Percentiles rank a stretch among this genome's conserved stretches.
These are phyloP conservation scores for Nymphaea thermarum DNA, from an alignment of 164 flowering plant genomes.

Conservation along the genomic window DNA sequence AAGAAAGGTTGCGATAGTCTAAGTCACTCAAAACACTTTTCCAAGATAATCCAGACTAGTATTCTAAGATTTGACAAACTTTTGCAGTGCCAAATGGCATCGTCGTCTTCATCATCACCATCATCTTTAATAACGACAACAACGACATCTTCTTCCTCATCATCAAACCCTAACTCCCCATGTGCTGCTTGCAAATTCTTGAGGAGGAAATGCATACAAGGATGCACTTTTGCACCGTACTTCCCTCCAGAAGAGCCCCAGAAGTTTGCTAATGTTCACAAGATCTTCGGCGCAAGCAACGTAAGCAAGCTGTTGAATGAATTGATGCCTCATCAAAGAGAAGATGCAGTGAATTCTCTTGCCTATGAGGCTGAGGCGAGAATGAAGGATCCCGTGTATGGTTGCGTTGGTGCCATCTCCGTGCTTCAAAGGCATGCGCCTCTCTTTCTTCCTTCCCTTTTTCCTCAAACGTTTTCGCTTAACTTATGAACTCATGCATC, in stretches of 20 bases:
- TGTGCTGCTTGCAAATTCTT: conserved; percentile 82
- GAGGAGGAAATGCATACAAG: conserved; percentile 51
- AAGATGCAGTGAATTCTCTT: conserved; percentile 66
- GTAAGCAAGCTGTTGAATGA: conserved; percentile 61
- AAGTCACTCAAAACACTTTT: too few relatives aligned
- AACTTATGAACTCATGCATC: too few relatives aligned
- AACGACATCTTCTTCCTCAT: conserved; percentile 5
- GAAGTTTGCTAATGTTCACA: conserved; percentile 70
- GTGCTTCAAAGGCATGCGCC: conserved; percentile 33
- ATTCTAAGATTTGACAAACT: too few relatives aligned
- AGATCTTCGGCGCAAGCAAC: conserved; percentile 75
- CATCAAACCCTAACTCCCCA: conserved; percentile 49
- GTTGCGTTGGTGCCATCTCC: conserved; percentile 70
- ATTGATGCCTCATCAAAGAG: conserved; percentile 53
- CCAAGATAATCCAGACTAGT: too few relatives aligned
- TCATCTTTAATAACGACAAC: not conserved
- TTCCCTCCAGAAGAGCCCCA: conserved; percentile 76
- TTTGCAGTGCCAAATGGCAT: not conserved
- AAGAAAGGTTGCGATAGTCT: not conserved
- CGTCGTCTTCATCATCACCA: not conserved
- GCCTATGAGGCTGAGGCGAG: conserved; percentile 79
- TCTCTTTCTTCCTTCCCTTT: not conserved
- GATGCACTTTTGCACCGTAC: conserved; percentile 63
- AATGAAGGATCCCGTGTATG: conserved; percentile 65
- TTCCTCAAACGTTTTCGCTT: not conserved